These are phyloP conservation scores for Termitomyces sp. DNA, from an alignment of 1,284 basidiomycete species.

Conservation along the genomic window DNA sequence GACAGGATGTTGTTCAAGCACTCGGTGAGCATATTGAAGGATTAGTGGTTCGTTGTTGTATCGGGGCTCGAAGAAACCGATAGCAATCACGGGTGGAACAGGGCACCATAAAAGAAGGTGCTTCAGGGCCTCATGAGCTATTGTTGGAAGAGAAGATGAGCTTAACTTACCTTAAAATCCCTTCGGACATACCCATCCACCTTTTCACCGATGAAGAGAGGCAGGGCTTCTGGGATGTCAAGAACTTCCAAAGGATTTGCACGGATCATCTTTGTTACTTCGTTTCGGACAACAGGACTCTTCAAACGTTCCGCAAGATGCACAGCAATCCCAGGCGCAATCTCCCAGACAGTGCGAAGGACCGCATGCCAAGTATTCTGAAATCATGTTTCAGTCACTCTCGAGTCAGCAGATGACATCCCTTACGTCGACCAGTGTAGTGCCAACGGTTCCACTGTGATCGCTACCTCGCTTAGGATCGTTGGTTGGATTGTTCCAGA, in stretches of 20 bases:
- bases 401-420: neutral
- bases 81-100: slow-evolving; percentile 83
- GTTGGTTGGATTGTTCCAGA: slow-evolving; percentile 89
- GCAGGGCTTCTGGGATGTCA: slow-evolving; percentile 75
- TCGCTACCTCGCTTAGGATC: slow-evolving; percentile 68
- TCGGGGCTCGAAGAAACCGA: slow-evolving; percentile 82
- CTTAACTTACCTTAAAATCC: slow-evolving; percentile 65
- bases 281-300: slow-evolving; percentile 52
- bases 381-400: slow-evolving; percentile 2
- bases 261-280: slow-evolving; percentile 74
- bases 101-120: slow-evolving; percentile 87
- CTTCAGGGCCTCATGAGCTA: slow-evolving; percentile 34
- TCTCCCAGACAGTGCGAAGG: slow-evolving; percentile 77
- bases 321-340: slow-evolving; percentile 80
- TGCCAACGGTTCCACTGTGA: slow-evolving; percentile 52
- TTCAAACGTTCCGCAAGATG: slow-evolving; percentile 88
- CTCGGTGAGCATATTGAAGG: slow-evolving; percentile 95
- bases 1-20: slow-evolving; percentile 92
- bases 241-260: slow-evolving; percentile 70
- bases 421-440: slow-evolving; percentile 55
- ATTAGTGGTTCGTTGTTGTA: slow-evolving; percentile 83
- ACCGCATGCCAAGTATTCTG: slow-evolving; percentile 69
- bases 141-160: neutral
- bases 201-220: slow-evolving; percentile 74
- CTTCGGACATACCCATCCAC: slow-evolving; percentile 52